Evolutionary conservation across 2,329 filamentous ascomycete genomes (phyloP).

Genomic region (Aspergillus ibericus): DNA sequence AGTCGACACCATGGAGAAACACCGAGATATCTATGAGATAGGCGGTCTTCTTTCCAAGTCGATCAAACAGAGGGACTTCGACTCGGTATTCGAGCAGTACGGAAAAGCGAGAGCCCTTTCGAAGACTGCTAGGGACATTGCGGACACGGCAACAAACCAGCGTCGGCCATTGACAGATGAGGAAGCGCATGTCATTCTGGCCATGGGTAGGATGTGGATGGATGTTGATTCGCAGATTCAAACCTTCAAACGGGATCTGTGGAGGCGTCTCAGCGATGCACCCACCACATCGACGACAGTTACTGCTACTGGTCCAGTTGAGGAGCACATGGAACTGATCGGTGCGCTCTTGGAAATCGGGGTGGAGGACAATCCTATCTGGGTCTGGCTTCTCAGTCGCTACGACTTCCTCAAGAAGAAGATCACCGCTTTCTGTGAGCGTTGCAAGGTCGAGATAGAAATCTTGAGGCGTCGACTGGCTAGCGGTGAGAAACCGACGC

Average conservation of each 20-base stretch:
- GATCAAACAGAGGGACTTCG: constrained; percentile 89
- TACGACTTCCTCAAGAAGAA: constrained; percentile 87
- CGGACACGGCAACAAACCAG: constrained; percentile 55
- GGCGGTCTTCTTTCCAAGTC: constrained; percentile 75
- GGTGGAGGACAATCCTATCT: constrained; percentile 93
- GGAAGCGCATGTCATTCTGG: constrained; percentile 80
- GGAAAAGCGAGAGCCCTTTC: constrained; percentile 77
- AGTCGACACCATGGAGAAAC: constrained; percentile 71
- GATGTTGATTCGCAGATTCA: constrained; percentile 88
- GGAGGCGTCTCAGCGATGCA: constrained; percentile 73
- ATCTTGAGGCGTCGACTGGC: constrained; percentile 80
- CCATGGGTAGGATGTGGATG: constrained; percentile 92
- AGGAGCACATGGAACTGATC: constrained; percentile 92
- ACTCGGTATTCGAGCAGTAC: constrained; percentile 83
- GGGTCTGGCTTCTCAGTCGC: constrained; percentile 88
- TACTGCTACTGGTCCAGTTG: constrained; percentile 57
- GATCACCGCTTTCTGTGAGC: constrained; percentile 75
- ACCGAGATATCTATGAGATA: constrained; percentile 79
- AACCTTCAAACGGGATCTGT: constrained; percentile 82
- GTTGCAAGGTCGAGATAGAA: constrained; percentile 89
- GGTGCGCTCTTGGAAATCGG: constrained; percentile 86
- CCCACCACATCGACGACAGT: constrained; percentile 57
- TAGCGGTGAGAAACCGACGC: constrained; percentile 67
- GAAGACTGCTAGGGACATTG: constrained; percentile 72
- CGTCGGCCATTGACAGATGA: constrained; percentile 66